Base-by-base conservation (phyloP, 495 filamentous ascomycete species). In the Hyaloscypha finlandica region DNA sequence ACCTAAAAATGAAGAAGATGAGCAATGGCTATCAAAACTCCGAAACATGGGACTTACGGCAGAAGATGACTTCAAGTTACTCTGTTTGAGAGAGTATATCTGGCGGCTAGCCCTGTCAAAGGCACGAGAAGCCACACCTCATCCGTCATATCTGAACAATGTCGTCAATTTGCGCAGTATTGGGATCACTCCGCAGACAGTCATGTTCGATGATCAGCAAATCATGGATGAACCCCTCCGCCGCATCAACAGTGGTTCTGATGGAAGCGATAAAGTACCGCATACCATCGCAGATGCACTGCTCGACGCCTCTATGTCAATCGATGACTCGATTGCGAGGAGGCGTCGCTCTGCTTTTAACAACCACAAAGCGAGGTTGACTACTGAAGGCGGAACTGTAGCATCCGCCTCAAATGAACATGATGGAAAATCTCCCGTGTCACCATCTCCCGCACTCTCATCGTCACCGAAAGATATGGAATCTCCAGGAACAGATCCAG, bases 41-140 rank as follows among this genome's bases (percentile, higher is more conserved):
- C 85, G 92, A 35, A 94, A 91, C 67, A 85, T 95, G 45, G 94
- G 95, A 0, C 91, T 99, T 85, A 76, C 81, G 2, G 66, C 79
- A 0, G 94, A 96, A 54, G 96, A 99, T 70, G 96, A 99, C 65
- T 86, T 90, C 69, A 99, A 99, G 73, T 79, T 99, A 9, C 78
- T 97, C 22, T 89, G 87, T 6, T 83, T 99, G 19, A 83, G 89
- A 61, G 95, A 97, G 71, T 97, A 97, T 69, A 93, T 98, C 37
- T 97, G 92, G 93, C 88, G 92, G 33, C 81, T 94, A 20, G 65
- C 71, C 22, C 62, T 48, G 4, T 89, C 90, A 65, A 92, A 88
- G 68, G 77, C 85, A 20, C 86, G 84, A 25, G 84, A 91, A 67
- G 76, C 81, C 25, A 64, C 73, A 6, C 51, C 52, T 19, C 61